phyloP scores from a whole-genome alignment of 176 grass and related monocot genomes.

The Dendrocalamus sinicus region DNA sequence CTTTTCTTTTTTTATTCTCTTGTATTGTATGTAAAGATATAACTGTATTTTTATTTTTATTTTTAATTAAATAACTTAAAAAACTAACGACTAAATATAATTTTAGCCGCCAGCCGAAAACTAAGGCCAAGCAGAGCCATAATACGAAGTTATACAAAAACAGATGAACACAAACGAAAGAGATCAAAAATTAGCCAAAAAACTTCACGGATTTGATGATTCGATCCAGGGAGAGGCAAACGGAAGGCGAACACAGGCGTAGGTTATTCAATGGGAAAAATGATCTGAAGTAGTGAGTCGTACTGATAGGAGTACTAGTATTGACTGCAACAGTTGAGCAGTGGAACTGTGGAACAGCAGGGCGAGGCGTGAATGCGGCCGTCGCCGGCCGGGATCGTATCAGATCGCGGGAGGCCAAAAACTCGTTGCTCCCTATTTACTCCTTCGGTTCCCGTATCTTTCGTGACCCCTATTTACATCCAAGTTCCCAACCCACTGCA shows the following conservation, averaged over 20 bases:
- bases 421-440: slow-evolving; percentile 1
- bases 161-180: not conserved
- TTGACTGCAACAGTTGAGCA: not conserved
- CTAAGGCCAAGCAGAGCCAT: no score
- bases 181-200: not conserved
- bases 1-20: no score
- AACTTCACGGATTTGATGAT: not conserved
- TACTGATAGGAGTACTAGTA: not conserved
- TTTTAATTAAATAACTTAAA: no score
- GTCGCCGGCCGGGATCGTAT: not conserved
- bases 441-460: not conserved
- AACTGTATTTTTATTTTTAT: no score
- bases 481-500: slow-evolving; percentile 28
- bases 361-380: slow-evolving; percentile 18
- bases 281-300: not conserved
- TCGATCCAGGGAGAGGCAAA: not conserved
- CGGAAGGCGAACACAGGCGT: not conserved
- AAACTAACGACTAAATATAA: no score
- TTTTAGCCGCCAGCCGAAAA: no score
- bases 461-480: slow-evolving; percentile 43
- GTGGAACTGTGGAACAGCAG: not conserved
- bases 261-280: not conserved
- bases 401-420: not conserved
- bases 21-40: no score
- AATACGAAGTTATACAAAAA: not conserved